Conservation (phyloP, 1,284 basidiomycete species). For the Ceratorhiza oryzae-sativae region DNA sequence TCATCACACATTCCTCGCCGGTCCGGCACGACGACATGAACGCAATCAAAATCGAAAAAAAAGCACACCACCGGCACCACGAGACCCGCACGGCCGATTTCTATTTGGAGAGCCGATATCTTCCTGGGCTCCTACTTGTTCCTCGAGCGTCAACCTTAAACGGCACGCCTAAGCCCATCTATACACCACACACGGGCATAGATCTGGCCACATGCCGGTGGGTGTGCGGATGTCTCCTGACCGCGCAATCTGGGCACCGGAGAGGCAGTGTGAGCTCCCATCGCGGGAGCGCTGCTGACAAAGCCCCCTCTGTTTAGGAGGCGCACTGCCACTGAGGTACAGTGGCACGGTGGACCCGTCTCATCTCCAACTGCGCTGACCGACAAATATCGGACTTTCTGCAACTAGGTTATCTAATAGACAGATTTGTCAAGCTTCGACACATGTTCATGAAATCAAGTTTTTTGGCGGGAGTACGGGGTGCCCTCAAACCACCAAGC, state of each 20-base stretch:
- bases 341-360: not conserved
- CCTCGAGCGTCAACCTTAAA: not conserved
- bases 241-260: not conserved
- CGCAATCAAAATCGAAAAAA: not conserved
- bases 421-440: too few species aligned
- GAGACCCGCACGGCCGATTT: not conserved
- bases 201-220: not conserved
- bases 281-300: not conserved
- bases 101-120: not conserved
- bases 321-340: not conserved
- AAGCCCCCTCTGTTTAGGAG: not conserved
- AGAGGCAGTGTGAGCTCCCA: not conserved
- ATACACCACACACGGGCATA: not conserved
- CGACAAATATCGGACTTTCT: not conserved
- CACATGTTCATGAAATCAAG: not conserved
- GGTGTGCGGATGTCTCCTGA: not conserved
- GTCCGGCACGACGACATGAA: not conserved
- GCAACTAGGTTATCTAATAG: not conserved
- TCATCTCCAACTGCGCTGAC: not conserved
- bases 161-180: not conserved
- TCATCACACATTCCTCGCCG: not conserved
- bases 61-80: not conserved
- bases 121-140: too few species aligned
- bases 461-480: not conserved
- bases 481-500: not conserved